Base-by-base conservation (phyloP, 768 basidiomycete species). In the Russula ochroleuca region DNA sequence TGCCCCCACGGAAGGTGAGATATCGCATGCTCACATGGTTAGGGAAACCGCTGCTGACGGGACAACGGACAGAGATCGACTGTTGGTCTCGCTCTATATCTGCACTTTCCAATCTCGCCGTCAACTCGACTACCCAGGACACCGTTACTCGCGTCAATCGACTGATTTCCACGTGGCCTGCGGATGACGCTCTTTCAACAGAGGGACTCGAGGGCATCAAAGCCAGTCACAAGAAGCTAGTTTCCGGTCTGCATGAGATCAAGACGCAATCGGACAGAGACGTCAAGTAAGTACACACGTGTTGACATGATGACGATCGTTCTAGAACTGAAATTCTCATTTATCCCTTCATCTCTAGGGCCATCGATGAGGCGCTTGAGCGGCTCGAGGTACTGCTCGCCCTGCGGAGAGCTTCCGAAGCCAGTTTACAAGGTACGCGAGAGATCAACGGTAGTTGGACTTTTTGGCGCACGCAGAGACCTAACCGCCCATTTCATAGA, bases 91-190 rank as follows among this genome's bases (percentile, higher is more conserved):
- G 85, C 59, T 83, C 86, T 38, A 74, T 92, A 62, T 80, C 76
- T 67, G 74, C 76, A 21, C 76, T 90, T 41, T 81, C 85, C 15
- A 76, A 74, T 61, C 77, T 84, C 66, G 86, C 82, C 72, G 73
- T 80, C 13, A 82, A 78, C 70, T 73, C 79, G 40, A 71, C 75
- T 9, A 80, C 80, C 38, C 69, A 74, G 60, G 87, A 90, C 43
- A 83, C 84, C 1, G 82, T 92, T 61, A 82, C 81, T 50, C 83
- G 88, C 50, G 86, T 90, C 41, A 92, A 93, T 73, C 80, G 87
- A 69, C 72, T 88, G 61, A 85, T 91, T 65, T 76, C 81, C 56
- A 80, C 79, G 31, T 90, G 89, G 88, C 87, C 89, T 6, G 75
- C 78, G 25, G 88, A 90, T 74, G 89, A 91, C 67, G 79, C 79